Evolutionary conservation across 768 basidiomycete species (phyloP), one percentile per base, ranked within the genome.

Genomic region (Clitopilus passeckerianus): DNA sequence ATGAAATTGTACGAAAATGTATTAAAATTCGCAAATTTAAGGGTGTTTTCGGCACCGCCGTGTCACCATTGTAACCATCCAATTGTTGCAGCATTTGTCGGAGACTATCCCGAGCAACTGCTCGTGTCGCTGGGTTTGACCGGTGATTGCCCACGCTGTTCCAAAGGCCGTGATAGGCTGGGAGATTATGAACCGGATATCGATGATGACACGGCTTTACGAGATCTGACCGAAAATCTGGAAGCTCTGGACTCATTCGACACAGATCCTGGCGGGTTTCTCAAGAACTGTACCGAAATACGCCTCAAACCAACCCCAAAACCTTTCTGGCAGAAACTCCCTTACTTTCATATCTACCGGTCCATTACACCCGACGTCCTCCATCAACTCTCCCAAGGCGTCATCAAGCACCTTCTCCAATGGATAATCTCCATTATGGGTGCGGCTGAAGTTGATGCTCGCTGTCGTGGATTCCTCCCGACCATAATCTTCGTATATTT

Each of bases 91-190:
- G 64, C 66, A 0, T 74, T 72, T 59, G 63, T 75, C 6, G 72
- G 72, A 0, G 76, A 81, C 63, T 75, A 79, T 58, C 80, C 80
- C 0, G 78, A 82, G 59, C 80, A 82, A 58, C 67, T 74, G 14
- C 71, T 81, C 0, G 70, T 74, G 0, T 70, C 74, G 0, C 58
- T 64, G 34, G 59, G 61, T 14, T 70, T 71, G 15, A 64, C 50
- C 6, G 66, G 67, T 0, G 63, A 72, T 5, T 76, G 73, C 57
- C 72, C 73, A 0, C 56, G 50, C 1, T 76, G 75, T 55, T 41
- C n/a, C n/a, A n/a, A n/a, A n/a, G n/a, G n/a, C 57, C 6, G 61
- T 44, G 0, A 53, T 54, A 8, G 41, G 57, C 2, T 54, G 68
- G 9, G 65, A 69, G 16, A 58, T 72, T 14, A 69, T 69, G 7